These are phyloP conservation scores for Ganoderma multipileum DNA, from an alignment of 1,284 basidiomycete genomes.

Conservation along the genomic window DNA sequence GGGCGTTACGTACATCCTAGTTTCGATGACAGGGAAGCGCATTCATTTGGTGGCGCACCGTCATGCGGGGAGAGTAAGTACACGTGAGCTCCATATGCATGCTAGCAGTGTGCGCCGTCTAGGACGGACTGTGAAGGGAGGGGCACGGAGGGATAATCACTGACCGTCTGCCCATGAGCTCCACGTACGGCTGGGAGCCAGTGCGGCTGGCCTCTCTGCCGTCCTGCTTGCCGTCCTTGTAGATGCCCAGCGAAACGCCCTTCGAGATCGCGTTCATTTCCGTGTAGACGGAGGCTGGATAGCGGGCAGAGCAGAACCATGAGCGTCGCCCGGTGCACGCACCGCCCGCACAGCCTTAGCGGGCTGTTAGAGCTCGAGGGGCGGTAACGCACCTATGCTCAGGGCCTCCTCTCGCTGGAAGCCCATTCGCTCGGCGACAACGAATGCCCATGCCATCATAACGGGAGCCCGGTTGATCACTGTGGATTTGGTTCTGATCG, in stretches of 20 bases:
- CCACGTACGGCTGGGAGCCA: conserved; percentile 90
- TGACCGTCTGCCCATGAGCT: conserved; percentile 87
- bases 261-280: conserved; percentile 90
- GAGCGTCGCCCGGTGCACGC: conserved; percentile 27
- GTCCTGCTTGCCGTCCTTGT: conserved; percentile 59
- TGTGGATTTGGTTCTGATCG: conserved; percentile 63
- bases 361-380: conserved; percentile 20
- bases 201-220: conserved; percentile 60
- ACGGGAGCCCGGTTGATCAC: conserved; percentile 92
- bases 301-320: conserved; percentile 14
- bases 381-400: conserved; percentile 70
- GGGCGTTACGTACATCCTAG: conserved; percentile 57
- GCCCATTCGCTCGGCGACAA: conserved; percentile 86
- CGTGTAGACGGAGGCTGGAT: conserved; percentile 86
- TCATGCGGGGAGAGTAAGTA: conserved; percentile 10
- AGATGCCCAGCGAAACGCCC: conserved; percentile 82
- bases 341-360: conserved; percentile 30
- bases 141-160: conserved; percentile 35
- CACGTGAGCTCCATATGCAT: conserved; percentile 17
- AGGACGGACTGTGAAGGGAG: conserved; percentile 6
- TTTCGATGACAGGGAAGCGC: conserved; percentile 6
- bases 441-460: conserved; percentile 92
- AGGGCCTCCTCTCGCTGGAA: conserved; percentile 90
- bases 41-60: conserved; percentile 12
- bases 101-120: not conserved